Evolutionary conservation across 78 protist genomes (phyloP).

Genomic region (slime mould (Dictyostelium discoideum)): dicty_2.7 NC_007089.4:709001-709500

Average conservation of each 20-base stretch:
- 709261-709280: neutral
- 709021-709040: conserved; percentile 4
- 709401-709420: neutral
- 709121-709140: neutral
- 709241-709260: neutral
- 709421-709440: conserved; percentile 14
- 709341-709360: conserved; percentile 1
- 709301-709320: neutral
- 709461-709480: neutral
- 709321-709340: neutral
- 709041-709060: conserved; percentile 28
- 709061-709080: neutral
- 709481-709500: neutral
- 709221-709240: conserved; percentile 1
- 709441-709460: conserved; percentile 8
- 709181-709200: neutral
- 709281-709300: neutral
- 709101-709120: neutral
- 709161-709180: neutral
- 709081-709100: conserved; percentile 30
- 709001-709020: neutral
- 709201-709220: neutral
- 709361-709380: neutral
- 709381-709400: conserved; percentile 1
- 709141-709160: neutral